phyloP scores from a whole-genome alignment of 1,139 yeast species.

The Lodderomyces pseudojiufengensis region DNA sequence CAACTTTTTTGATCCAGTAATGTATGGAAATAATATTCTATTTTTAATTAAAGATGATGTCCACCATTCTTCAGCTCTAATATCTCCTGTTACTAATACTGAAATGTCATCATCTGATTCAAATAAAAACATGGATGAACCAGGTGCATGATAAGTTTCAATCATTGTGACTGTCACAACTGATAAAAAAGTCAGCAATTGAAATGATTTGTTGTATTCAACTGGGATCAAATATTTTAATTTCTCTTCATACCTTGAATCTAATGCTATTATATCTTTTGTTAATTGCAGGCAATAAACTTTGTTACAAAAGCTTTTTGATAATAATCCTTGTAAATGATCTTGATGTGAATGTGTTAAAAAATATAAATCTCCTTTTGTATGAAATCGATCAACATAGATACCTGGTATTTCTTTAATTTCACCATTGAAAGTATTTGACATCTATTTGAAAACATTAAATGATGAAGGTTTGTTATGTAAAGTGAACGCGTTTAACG shows the following conservation, averaged over 20 bases:
- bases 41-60: constrained; percentile 33
- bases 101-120: constrained; percentile 28
- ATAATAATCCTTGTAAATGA: constrained; percentile 49
- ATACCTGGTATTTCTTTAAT: constrained; percentile 34
- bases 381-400: constrained; percentile 43
- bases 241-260: constrained; percentile 22
- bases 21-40: constrained; percentile 43
- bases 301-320: constrained; percentile 34
- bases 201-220: constrained; percentile 26
- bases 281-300: constrained; percentile 53
- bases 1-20: constrained; percentile 29
- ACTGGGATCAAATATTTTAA: constrained; percentile 20
- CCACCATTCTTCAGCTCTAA: constrained; percentile 59
- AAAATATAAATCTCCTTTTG: constrained; percentile 26
- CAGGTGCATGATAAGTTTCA: constrained; percentile 60
- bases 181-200: constrained; percentile 13
- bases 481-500: not conserved
- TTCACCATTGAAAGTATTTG: constrained; percentile 12
- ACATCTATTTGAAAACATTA: constrained; percentile 3
- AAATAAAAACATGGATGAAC: constrained; percentile 54
- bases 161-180: constrained; percentile 25
- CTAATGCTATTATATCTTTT: constrained; percentile 25
- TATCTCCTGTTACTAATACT: constrained; percentile 56
- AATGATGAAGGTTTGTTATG: no score
- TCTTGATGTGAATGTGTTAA: constrained; percentile 59